Evolutionary conservation across 2,329 filamentous ascomycete species (phyloP).

Genomic region (Chalaropsis thielavioides): DNA sequence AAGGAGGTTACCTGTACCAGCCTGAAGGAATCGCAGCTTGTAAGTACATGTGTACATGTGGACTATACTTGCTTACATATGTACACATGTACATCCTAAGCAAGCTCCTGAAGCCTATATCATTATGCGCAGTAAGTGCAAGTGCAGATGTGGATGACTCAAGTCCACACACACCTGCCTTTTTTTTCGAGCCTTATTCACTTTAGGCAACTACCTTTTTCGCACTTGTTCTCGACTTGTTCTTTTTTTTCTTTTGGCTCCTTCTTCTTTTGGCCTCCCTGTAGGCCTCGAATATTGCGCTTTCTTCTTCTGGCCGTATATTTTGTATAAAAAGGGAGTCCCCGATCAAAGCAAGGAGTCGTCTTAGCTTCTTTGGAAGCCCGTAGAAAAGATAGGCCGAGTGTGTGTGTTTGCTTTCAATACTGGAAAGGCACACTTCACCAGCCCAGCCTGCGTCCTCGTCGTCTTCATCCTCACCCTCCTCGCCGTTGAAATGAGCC

Average conservation of each 20-base stretch:
- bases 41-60: too few relatives aligned
- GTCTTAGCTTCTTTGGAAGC: background rate
- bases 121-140: background rate
- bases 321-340: background rate
- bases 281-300: background rate
- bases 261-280: background rate
- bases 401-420: background rate
- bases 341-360: background rate
- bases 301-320: background rate
- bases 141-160: background rate
- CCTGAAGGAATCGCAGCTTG: background rate
- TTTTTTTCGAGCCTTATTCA: background rate
- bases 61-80: too few relatives aligned
- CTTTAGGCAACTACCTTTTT: background rate
- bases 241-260: background rate
- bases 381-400: background rate
- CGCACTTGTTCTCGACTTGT: background rate
- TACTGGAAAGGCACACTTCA: background rate
- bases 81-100: background rate
- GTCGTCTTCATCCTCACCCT: background rate
- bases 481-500: background rate
- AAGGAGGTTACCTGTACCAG: background rate
- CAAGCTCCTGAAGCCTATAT: background rate
- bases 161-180: background rate
- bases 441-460: background rate